Evolutionary conservation across 2,329 filamentous ascomycete species (phyloP).

Genomic region (Arthrobotrys pseudoclavata): DNA sequence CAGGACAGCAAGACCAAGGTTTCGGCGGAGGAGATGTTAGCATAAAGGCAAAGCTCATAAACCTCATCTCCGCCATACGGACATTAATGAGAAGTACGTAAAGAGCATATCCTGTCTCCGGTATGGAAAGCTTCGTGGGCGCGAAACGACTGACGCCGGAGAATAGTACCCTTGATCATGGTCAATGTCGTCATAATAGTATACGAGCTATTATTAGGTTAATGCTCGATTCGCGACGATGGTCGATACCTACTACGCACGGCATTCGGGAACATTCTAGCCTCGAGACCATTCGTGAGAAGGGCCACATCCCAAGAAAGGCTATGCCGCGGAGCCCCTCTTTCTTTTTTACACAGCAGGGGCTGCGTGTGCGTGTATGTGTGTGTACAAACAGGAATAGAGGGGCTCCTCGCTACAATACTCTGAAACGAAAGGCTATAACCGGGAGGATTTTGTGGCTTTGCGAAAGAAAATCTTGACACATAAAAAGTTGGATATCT

Average conservation of each 20-base stretch:
- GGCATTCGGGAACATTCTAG: not conserved
- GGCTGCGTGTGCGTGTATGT: not conserved
- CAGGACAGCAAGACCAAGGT: constrained; percentile 66
- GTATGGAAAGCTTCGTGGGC: not conserved
- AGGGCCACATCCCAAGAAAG: not conserved
- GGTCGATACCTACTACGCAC: not conserved
- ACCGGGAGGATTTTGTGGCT: not conserved
- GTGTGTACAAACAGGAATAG: not conserved
- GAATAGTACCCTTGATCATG: constrained; percentile 55
- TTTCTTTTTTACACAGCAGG: not conserved
- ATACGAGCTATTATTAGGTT: constrained; percentile 56
- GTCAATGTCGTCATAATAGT: constrained; percentile 58
- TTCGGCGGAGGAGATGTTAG: constrained; percentile 78
- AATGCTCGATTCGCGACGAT: constrained; percentile 1
- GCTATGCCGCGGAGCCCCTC: not conserved
- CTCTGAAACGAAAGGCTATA: not conserved
- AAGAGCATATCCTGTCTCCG: not conserved
- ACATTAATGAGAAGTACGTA: constrained; percentile 88
- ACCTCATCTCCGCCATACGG: constrained; percentile 89
- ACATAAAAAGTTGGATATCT: not conserved
- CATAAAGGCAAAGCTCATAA: constrained; percentile 87
- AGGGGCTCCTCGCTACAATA: not conserved
- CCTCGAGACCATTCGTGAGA: not conserved
- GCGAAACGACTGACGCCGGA: not conserved
- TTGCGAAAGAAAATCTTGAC: not conserved